These are phyloP conservation scores for Pilatotrama ljubarskyi DNA, from an alignment of 768 basidiomycete species.

Conservation along the genomic window DNA sequence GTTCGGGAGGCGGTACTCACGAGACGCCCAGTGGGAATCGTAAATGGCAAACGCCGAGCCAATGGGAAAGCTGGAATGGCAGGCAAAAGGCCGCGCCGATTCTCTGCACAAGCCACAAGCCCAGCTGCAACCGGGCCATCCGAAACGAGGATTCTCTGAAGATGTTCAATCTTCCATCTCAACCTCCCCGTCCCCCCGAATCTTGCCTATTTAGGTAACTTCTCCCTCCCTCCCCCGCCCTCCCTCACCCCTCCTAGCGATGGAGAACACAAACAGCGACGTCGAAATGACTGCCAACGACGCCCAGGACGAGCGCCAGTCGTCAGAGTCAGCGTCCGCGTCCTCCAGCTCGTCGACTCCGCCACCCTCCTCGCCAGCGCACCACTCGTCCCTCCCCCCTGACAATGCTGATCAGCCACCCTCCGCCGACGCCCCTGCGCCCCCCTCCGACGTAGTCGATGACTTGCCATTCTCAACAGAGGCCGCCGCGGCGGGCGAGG, in stretches of 20 bases:
- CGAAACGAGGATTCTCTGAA: constrained; percentile 21
- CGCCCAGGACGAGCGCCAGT: neutral
- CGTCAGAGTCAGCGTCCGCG: neutral
- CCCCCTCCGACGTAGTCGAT: neutral
- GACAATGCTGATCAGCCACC: constrained; percentile 14
- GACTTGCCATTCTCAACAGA: constrained; percentile 9
- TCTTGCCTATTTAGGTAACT: constrained; percentile 33
- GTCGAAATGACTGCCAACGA: constrained; percentile 6
- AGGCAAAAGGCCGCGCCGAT: constrained; percentile 23
- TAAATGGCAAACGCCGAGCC: constrained; percentile 35
- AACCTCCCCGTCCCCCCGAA: constrained; percentile 29
- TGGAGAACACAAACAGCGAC: constrained; percentile 17
- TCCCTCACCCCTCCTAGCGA: constrained; percentile 10
- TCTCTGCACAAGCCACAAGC: constrained; percentile 25
- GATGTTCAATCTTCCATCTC: constrained; percentile 23
- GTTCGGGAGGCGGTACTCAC: neutral
- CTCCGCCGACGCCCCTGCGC: constrained; percentile 7
- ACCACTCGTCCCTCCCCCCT: constrained; percentile 23
- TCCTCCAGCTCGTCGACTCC: constrained; percentile 16
- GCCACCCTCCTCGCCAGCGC: constrained; percentile 23
- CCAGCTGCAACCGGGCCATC: constrained; percentile 22
- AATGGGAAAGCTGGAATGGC: constrained; percentile 25
- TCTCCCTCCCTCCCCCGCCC: constrained; percentile 21
- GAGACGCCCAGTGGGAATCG: constrained; percentile 23
- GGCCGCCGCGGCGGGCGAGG: constrained; percentile 14